phyloP scores from a whole-genome alignment of 352 stramenopile species.

The Phytophthora sojae region DNA sequence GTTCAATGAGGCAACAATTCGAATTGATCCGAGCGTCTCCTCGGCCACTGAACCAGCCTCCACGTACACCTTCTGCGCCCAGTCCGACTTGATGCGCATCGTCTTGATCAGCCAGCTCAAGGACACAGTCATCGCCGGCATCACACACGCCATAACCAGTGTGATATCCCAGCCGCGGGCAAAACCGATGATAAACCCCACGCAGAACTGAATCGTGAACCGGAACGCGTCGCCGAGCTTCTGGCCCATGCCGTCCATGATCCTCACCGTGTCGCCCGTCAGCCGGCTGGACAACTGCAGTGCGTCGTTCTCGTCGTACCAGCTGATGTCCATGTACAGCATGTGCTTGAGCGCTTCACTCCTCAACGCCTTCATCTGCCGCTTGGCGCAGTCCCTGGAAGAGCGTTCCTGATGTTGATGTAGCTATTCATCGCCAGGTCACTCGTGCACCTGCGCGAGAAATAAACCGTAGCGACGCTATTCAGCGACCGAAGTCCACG shows the following conservation, averaged over 20 bases:
- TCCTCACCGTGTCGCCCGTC: too few relatives aligned
- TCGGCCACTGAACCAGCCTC: slow-evolving; percentile 53
- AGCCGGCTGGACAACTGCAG: slow-evolving; percentile 38
- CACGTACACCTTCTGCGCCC: slow-evolving; percentile 46
- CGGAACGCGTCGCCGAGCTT: too few relatives aligned
- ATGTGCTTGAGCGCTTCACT: slow-evolving; percentile 46
- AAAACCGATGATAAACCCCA: slow-evolving; percentile 53
- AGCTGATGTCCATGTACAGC: slow-evolving; percentile 50
- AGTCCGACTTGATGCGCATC: slow-evolving; percentile 25
- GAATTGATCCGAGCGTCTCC: slow-evolving; percentile 52
- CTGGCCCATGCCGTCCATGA: too few relatives aligned
- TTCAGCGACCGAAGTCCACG: too few relatives aligned
- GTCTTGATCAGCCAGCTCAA: slow-evolving; percentile 46
- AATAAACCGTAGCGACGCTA: too few relatives aligned
- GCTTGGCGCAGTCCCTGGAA: slow-evolving; percentile 20
- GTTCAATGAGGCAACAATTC: slow-evolving; percentile 51
- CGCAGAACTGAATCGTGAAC: slow-evolving; percentile 40
- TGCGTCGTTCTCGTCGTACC: slow-evolving; percentile 48
- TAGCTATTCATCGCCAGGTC: too few relatives aligned
- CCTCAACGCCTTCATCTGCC: slow-evolving; percentile 51
- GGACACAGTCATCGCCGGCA: slow-evolving; percentile 41
- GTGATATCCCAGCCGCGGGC: slow-evolving; percentile 51
- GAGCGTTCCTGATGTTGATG: too few relatives aligned
- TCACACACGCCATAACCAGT: slow-evolving; percentile 44
- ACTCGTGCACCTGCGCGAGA: too few relatives aligned